phyloP scores from a whole-genome alignment of 2,329 filamentous ascomycete genomes.

The Phoma herbarum region DNA sequence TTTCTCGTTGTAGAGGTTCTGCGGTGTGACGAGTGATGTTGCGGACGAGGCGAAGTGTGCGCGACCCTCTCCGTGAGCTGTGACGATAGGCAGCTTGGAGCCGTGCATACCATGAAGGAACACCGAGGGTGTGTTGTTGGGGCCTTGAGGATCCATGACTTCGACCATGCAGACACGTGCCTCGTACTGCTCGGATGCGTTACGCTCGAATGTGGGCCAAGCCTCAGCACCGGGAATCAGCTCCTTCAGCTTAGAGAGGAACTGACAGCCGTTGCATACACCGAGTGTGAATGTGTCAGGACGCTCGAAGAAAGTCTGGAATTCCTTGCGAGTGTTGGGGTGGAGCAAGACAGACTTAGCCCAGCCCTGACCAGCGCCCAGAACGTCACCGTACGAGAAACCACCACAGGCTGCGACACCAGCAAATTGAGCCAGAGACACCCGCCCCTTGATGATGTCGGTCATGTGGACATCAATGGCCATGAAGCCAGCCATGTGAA shows the following conservation, averaged over 20 bases:
- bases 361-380: conserved; percentile 97
- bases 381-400: conserved; percentile 92
- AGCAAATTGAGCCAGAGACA: conserved; percentile 81
- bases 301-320: conserved; percentile 84
- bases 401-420: conserved; percentile 95
- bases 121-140: conserved; percentile 65
- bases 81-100: conserved; percentile 82
- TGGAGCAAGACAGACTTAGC: conserved; percentile 92
- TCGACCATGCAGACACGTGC: conserved; percentile 86
- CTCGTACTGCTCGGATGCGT: conserved; percentile 89
- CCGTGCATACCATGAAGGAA: conserved; percentile 91
- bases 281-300: conserved; percentile 91
- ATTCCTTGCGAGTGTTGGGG: conserved; percentile 76
- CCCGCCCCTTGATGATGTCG: conserved; percentile 79
- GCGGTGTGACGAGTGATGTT: conserved; percentile 54
- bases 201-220: conserved; percentile 89
- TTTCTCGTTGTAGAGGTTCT: conserved; percentile 68
- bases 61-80: conserved; percentile 90
- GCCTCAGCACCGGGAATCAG: conserved; percentile 82
- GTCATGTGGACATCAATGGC: conserved; percentile 97
- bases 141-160: conserved; percentile 67
- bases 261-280: conserved; percentile 98
- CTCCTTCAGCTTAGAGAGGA: conserved; percentile 82
- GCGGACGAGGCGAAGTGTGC: conserved; percentile 61
- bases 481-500: conserved; percentile 88